Evolutionary conservation across 2,329 filamentous ascomycete genomes (phyloP), one percentile per base, ranked within the genome.

Genomic region (Septoria petroselini): DNA sequence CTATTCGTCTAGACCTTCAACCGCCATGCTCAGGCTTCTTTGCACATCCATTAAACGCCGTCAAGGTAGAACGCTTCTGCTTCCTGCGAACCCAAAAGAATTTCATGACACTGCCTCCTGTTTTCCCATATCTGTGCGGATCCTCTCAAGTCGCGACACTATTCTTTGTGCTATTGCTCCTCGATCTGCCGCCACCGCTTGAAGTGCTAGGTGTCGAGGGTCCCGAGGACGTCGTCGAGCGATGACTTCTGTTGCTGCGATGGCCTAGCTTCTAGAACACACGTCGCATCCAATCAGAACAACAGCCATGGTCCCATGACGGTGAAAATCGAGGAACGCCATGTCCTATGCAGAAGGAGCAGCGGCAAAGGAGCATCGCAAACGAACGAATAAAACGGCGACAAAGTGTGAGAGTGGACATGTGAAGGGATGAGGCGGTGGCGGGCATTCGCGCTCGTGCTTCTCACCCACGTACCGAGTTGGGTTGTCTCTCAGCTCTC

Each of bases 401-500:
- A 47, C 50, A 47, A 21, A 51, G 37, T 33, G 47, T 41, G 27
- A 45, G 42, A 46, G 43, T 47, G 48, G 29, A 34, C 53, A 55
- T 58, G 53, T 39, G 51, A 40, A 27, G 55, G 51, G 53, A 55
- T 50, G 57, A 55, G 53, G 52, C 52, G 45, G 34, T 33, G 43
- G 43, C 43, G 43, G 43, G 34, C 25, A 38, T 38, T 42, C 39
- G 52, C 43, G 50, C 54, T 55, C 52, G 52, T 53, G 52, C 50
- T 42, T 55, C 57, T 59, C 57, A 59, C 54, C 57, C 57, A 68
- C 66, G 65, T 67, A 69, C 66, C 65, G 66, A 66, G 52, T 63
- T 66, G 58, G 58, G 55, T 52, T 61, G 60, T 54, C 62, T 60
- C 52, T 65, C 62, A 49, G 62, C 55, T 57, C 60, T 88, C 84